phyloP scores from a whole-genome alignment of 306 rosid genomes.

The Rubus idaeus region DNA sequence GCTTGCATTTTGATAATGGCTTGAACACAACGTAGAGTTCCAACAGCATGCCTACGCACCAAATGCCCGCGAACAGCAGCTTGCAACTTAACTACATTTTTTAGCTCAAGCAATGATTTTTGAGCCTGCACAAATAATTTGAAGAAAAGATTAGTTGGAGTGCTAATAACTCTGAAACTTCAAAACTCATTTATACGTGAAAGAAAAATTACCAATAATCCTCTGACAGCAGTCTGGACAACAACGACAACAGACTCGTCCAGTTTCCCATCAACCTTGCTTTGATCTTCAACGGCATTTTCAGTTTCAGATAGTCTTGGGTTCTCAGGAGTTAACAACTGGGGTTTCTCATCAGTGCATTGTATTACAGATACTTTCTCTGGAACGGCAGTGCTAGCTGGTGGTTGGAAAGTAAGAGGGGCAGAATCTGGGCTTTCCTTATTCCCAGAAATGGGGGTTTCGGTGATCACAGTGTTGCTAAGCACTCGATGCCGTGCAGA shows the following conservation, averaged over 20 bases:
- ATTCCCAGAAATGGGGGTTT: slow-evolving; percentile 48
- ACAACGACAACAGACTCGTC: slow-evolving; percentile 60
- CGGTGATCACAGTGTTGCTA: slow-evolving; percentile 74
- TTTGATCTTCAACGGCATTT: background rate
- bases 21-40: slow-evolving; percentile 87
- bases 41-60: slow-evolving; percentile 86
- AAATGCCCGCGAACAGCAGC: slow-evolving; percentile 93
- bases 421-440: slow-evolving; percentile 68
- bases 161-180: slow-evolving; percentile 14
- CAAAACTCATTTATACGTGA: slow-evolving; percentile 11
- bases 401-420: slow-evolving; percentile 38
- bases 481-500: slow-evolving; percentile 86
- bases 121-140: slow-evolving; percentile 51
- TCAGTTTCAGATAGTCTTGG: slow-evolving; percentile 38
- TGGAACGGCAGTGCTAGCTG: slow-evolving; percentile 41
- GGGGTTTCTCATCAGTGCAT: slow-evolving; percentile 53
- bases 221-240: slow-evolving; percentile 78
- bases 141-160: slow-evolving; percentile 3
- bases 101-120: slow-evolving; percentile 45
- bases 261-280: slow-evolving; percentile 38
- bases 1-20: slow-evolving; percentile 84
- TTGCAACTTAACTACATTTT: slow-evolving; percentile 79
- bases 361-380: slow-evolving; percentile 57
- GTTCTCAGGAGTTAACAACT: slow-evolving; percentile 33
- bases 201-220: slow-evolving; percentile 60